Base-by-base conservation (phyloP, 495 filamentous ascomycete genomes). In the Podospora pseudoanserina region DNA sequence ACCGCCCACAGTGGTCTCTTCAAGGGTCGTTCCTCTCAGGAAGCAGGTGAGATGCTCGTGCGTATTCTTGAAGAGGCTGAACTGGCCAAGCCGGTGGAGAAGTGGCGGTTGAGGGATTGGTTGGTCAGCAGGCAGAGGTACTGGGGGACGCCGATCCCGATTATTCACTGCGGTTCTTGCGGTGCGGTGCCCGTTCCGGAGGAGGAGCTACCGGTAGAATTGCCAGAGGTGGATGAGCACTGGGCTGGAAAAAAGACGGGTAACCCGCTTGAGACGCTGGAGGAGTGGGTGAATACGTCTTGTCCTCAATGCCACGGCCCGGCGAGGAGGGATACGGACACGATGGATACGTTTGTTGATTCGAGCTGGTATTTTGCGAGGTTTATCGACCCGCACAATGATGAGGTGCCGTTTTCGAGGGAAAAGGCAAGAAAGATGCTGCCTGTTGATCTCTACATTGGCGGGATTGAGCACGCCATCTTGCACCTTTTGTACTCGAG, bases 311-410 rank as follows among this genome's bases (percentile, higher is more conserved):
- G 93, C 69, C 79, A 81, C 11, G 83, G 85, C 4, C 77, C 84
- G 4, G 93, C 92, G 7, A 90, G 86, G 73, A 87, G 93, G 34
- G 93, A 97, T 72, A 96, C 93, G 2, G 93, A 97, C 74, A 97
- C 93, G 0, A 96, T 97, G 93, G 93, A 97, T 76, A 97, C 93
- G 0, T 97, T 97, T 76, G 92, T 97, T 53, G 93, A 96, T 77
- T 94, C 91, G 0, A 94, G 91, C 58, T 97, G 93, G 93, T 97
- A 97, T 75, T 96, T 86, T 71, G 86, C 94, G 81, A 86, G 92
- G 0, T 96, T 91, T 73, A 75, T 89, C 53, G 91, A 94, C 69
- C 76, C 90, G 1, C 78, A 87, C 2, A 93, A 94, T 72, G 73
- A 81, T 53, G 75, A 84, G 15, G 75, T 75, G 15, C 90, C 86